These are phyloP conservation scores for Kwoniella shivajii DNA, from an alignment of 1,284 basidiomycete genomes.

Conservation along the genomic window DNA sequence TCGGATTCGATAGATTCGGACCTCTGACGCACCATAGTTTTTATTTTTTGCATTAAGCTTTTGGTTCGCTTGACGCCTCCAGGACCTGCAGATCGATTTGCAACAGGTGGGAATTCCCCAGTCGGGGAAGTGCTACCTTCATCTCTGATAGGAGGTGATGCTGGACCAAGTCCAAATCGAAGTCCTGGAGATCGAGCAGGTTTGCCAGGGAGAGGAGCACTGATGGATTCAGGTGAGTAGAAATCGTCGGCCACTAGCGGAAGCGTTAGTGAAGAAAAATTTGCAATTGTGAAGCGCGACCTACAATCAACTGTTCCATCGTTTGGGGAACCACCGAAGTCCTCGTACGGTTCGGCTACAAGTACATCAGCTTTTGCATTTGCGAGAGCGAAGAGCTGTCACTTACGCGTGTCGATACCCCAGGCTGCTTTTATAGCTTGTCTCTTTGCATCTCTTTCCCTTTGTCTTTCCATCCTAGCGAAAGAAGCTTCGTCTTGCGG, in stretches of 20 bases:
- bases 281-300: constrained; percentile 9
- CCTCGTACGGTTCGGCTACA: constrained; percentile 54
- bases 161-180: constrained; percentile 25
- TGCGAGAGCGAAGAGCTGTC: not conserved
- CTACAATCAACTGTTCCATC: constrained; percentile 39
- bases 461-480: constrained; percentile 41
- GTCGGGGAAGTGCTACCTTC: constrained; percentile 18
- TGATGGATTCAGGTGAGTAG: constrained; percentile 20
- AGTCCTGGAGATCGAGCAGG: constrained; percentile 44
- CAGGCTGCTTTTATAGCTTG: constrained; percentile 53
- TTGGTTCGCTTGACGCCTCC: constrained; percentile 54
- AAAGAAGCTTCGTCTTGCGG: constrained; percentile 35
- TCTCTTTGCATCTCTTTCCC: constrained; percentile 49
- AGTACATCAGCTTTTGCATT: not conserved
- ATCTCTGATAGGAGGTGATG: constrained; percentile 28
- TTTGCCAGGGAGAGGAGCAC: constrained; percentile 20
- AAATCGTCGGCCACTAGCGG: constrained; percentile 27
- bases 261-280: not conserved
- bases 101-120: constrained; percentile 14
- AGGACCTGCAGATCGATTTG: constrained; percentile 5
- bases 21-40: constrained; percentile 54
- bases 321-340: constrained; percentile 49
- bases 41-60: constrained; percentile 56
- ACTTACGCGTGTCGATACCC: constrained; percentile 54
- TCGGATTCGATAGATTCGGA: constrained; percentile 32